phyloP scores from a whole-genome alignment of 225 moss, liverwort and hornwort species.

The Pleurozium schreberi region DNA sequence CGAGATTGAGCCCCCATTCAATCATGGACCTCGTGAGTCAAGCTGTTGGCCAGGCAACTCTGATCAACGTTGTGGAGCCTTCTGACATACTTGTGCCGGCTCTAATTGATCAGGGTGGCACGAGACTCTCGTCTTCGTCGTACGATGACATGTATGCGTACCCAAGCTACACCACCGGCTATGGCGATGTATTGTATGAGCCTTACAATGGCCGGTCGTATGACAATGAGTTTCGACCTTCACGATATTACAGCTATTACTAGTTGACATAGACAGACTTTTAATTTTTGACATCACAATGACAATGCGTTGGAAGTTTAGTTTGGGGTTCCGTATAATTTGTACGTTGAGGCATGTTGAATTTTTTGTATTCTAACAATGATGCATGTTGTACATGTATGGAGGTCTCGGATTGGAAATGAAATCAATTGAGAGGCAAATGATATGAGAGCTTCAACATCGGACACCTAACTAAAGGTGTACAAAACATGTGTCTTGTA shows the following conservation, averaged over 20 bases:
- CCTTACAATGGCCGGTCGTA: slow-evolving; percentile 28
- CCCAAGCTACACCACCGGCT: not conserved
- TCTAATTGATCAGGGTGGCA: not conserved
- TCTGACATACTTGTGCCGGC: not conserved
- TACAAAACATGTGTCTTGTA: too few species aligned
- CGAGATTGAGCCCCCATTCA: slow-evolving; percentile 3
- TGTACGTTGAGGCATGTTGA: not conserved
- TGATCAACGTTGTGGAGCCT: slow-evolving; percentile 5
- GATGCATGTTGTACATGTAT: not conserved
- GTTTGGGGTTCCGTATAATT: too few species aligned
- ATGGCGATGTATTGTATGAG: not conserved
- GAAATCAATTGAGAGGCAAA: not conserved
- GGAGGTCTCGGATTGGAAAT: too few species aligned
- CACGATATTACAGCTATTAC: slow-evolving; percentile 1
- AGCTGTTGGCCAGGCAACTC: not conserved
- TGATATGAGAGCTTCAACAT: too few species aligned
- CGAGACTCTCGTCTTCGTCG: not conserved
- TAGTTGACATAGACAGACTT: not conserved
- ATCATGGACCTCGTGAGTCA: slow-evolving; percentile 1
- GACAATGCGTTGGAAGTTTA: too few species aligned
- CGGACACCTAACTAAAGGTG: too few species aligned
- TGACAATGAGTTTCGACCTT: slow-evolving; percentile 26
- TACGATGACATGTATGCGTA: slow-evolving; percentile 9
- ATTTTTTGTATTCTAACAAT: not conserved
- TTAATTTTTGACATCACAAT: too few species aligned